Percentiles rank a stretch among this genome's conserved stretches.
These are phyloP conservation scores for Neurospora sp. DNA, from an alignment of 495 filamentous ascomycete species.

Conservation along the genomic window DNA sequence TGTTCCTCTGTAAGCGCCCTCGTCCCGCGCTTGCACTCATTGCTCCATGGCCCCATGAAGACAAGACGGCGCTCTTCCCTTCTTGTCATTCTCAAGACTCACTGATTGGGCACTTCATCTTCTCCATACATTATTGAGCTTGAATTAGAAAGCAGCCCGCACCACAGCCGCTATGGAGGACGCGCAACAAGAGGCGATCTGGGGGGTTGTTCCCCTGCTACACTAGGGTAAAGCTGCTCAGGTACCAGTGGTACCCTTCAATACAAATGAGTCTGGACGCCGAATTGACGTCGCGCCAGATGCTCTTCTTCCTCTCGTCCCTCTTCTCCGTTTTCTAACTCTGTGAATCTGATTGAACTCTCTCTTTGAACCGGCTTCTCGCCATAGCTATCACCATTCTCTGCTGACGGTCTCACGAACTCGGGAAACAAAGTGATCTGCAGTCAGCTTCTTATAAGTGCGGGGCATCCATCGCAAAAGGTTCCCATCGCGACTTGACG, in stretches of 20 bases:
- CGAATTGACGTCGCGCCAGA: background rate
- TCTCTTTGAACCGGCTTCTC: background rate
- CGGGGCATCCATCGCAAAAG: background rate
- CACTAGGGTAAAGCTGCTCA: background rate
- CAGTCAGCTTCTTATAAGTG: background rate
- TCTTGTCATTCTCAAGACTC: background rate
- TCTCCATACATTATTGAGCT: background rate
- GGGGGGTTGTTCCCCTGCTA: background rate
- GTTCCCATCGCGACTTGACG: background rate
- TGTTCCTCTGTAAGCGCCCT: conserved; percentile 19
- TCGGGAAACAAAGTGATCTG: background rate
- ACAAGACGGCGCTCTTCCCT: background rate
- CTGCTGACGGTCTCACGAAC: background rate
- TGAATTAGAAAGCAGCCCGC: conserved; percentile 11
- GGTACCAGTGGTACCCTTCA: background rate
- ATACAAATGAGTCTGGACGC: background rate
- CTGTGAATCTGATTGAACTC: background rate
- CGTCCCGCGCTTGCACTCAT: conserved; percentile 9
- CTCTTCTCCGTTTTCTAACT: background rate
- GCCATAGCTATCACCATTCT: background rate
- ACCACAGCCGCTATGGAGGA: conserved; percentile 1
- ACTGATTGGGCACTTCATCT: conserved; percentile 8
- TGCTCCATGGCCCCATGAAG: conserved; percentile 1
- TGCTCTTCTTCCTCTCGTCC: background rate
- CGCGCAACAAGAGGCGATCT: background rate